Evolutionary conservation across 805 yeast species (phyloP).

Genomic region (Monosporozyma solicola): DNA sequence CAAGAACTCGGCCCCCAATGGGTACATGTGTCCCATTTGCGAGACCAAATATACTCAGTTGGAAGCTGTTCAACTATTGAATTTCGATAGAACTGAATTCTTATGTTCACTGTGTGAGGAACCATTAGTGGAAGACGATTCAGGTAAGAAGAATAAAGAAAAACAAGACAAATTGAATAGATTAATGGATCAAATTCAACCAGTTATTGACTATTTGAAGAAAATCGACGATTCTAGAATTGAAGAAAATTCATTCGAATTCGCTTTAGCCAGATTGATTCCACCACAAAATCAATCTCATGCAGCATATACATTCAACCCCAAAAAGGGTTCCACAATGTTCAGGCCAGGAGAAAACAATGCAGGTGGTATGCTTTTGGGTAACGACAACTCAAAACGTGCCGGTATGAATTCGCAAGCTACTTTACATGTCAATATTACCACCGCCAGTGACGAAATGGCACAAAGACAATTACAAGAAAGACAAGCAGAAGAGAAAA

Average conservation of each 20-base stretch:
- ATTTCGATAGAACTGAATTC: slow-evolving; percentile 73
- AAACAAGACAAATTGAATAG: slow-evolving; percentile 75
- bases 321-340: slow-evolving; percentile 37
- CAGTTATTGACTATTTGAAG: slow-evolving; percentile 73
- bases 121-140: slow-evolving; percentile 76
- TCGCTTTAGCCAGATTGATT: slow-evolving; percentile 68
- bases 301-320: slow-evolving; percentile 61
- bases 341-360: slow-evolving; percentile 32
- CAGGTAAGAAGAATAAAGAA: slow-evolving; percentile 68
- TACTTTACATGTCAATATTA: slow-evolving; percentile 78
- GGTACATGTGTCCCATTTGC: slow-evolving; percentile 85
- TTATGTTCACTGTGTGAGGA: slow-evolving; percentile 79
- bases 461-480: slow-evolving; percentile 56
- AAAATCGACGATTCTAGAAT: slow-evolving; percentile 70
- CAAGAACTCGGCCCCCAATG: slow-evolving; percentile 83
- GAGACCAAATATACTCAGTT: slow-evolving; percentile 70
- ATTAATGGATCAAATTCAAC: slow-evolving; percentile 83
- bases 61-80: slow-evolving; percentile 76
- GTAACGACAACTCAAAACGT: slow-evolving; percentile 35
- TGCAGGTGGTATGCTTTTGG: slow-evolving; percentile 24
- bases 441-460: slow-evolving; percentile 77
- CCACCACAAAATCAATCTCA: slow-evolving; percentile 70
- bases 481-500: slow-evolving; percentile 56
- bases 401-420: slow-evolving; percentile 67
- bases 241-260: slow-evolving; percentile 85